Conservation (phyloP, 2,329 filamentous ascomycete genomes). For the Botrytis galanthina region DNA sequence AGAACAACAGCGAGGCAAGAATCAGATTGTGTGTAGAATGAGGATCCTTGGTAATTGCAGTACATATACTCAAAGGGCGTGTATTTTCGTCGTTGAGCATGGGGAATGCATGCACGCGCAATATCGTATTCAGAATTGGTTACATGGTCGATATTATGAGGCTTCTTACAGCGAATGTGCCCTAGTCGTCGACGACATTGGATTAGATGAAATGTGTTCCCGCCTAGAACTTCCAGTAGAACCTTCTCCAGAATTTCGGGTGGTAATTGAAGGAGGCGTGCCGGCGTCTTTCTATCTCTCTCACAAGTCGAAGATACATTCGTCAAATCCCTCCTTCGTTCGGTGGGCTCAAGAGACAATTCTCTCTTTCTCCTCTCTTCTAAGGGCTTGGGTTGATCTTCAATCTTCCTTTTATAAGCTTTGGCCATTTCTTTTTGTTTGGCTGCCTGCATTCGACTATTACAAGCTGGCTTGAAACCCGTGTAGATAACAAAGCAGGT, state of each 20-base stretch:
- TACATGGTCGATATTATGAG: background rate
- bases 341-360: background rate
- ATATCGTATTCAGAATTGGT: background rate
- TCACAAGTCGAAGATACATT: background rate
- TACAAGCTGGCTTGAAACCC: background rate
- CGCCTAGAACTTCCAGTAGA: constrained; percentile 6
- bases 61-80: background rate
- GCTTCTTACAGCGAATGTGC: constrained; percentile 2
- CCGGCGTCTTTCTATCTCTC: background rate
- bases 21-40: constrained; percentile 5
- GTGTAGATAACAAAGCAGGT: background rate
- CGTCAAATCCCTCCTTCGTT: background rate
- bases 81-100: background rate
- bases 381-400: background rate
- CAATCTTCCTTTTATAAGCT: background rate
- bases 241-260: background rate
- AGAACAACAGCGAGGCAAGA: constrained; percentile 1
- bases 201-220: background rate
- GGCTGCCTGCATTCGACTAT: background rate
- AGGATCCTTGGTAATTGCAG: no score
- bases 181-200: constrained; percentile 6
- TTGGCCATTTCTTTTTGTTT: background rate
- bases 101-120: background rate
- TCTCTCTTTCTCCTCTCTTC: background rate
- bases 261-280: background rate